Percentiles rank a stretch among this genome's conserved stretches.
Evolutionary conservation across 805 yeast species (phyloP).

Genomic region (Teunomyces tritomae): DNA sequence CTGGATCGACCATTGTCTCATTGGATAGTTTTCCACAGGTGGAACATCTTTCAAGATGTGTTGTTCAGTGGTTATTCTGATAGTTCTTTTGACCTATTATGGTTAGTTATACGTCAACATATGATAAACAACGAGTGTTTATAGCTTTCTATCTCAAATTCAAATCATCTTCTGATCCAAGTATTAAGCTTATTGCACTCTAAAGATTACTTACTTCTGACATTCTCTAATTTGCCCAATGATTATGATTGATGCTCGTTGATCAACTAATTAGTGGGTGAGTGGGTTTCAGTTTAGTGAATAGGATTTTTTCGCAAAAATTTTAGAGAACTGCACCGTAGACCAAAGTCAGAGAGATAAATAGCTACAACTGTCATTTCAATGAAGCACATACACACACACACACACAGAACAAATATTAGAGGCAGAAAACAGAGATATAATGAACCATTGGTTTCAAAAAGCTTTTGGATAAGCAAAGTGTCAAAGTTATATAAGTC

Average conservation of each 20-base stretch:
- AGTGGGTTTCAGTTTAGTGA: background rate
- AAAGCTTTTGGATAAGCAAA: no score
- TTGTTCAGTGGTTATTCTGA: conserved; percentile 85
- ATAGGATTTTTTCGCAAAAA: conserved; percentile 1
- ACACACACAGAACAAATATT: no score
- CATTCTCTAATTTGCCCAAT: conserved; percentile 1
- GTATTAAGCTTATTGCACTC: background rate
- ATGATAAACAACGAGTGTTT: background rate
- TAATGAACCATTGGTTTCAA: no score
- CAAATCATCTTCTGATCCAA: background rate
- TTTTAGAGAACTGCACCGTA: conserved; percentile 3
- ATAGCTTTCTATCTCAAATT: background rate
- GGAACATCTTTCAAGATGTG: conserved; percentile 77
- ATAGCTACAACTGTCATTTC: background rate
- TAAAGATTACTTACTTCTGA: conserved; percentile 5
- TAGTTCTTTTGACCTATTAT: conserved; percentile 69
- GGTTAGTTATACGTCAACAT: conserved; percentile 4
- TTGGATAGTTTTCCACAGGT: conserved; percentile 87
- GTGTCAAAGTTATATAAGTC: no score
- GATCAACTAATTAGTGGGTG: conserved; percentile 1
- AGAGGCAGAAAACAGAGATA: no score
- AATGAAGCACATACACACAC: no score
- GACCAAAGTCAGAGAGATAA: background rate
- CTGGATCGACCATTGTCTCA: conserved; percentile 90
- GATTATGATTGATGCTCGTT: background rate